Evolutionary conservation across 139 green algal species (phyloP).

Genomic region (Mesostigma viride): DNA sequence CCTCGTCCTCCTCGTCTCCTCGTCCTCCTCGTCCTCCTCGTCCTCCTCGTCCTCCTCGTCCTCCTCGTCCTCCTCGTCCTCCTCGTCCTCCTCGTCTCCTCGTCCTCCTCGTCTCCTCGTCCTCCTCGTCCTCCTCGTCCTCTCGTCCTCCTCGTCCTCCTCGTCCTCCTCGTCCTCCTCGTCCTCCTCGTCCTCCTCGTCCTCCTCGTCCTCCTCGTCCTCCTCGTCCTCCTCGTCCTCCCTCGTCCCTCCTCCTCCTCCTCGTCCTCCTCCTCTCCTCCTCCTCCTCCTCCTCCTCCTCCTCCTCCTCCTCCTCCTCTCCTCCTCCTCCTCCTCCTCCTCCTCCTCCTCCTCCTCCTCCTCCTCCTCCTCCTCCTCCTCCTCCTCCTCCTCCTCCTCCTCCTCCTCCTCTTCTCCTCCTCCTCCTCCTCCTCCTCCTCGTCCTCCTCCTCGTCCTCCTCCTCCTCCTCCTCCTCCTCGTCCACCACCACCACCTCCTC

Average conservation of each 20-base stretch:
- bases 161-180: neutral
- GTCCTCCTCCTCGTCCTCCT: neutral
- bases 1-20: neutral
- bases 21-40: neutral
- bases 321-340: neutral
- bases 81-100: neutral
- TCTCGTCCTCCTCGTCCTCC: too few relatives aligned
- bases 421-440: conserved; percentile 1
- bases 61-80: neutral
- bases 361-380: conserved; percentile 1
- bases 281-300: conserved; percentile 1
- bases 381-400: neutral
- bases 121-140: neutral
- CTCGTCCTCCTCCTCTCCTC: neutral
- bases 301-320: conserved; percentile 1
- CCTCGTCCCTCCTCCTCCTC: neutral
- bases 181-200: neutral
- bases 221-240: neutral
- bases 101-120: neutral
- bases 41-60: neutral
- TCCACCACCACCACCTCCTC: neutral
- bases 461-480: neutral
- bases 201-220: neutral
- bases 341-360: conserved; percentile 1
- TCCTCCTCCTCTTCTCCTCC: neutral